phyloP scores from a whole-genome alignment of 768 basidiomycete species.

The Naganishia kalamii region DNA sequence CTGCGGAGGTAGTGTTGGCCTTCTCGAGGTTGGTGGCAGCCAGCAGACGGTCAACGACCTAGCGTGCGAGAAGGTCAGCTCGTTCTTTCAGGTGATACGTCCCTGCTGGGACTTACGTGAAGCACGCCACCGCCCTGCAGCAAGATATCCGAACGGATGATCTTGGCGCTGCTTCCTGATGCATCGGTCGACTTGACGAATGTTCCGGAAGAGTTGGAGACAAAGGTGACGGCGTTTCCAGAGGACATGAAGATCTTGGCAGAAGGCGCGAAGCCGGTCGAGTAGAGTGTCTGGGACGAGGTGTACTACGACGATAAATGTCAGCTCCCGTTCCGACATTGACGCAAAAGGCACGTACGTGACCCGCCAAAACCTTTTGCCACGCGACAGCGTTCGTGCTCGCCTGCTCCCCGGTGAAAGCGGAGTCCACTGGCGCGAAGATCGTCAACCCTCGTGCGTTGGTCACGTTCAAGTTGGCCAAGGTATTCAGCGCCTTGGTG shows the following conservation, averaged over 20 bases:
- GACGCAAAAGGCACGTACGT: constrained; percentile 3
- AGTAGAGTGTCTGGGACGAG: constrained; percentile 21
- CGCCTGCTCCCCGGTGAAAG: constrained; percentile 16
- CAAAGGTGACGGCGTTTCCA: constrained; percentile 16
- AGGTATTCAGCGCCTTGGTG: constrained; percentile 17
- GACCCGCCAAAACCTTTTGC: constrained; percentile 22
- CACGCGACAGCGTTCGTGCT: constrained; percentile 13
- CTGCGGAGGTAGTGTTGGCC: background rate
- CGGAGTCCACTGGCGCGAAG: constrained; percentile 23
- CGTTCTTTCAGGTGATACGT: background rate
- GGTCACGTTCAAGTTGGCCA: constrained; percentile 11
- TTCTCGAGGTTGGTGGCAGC: constrained; percentile 1
- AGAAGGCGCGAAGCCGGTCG: constrained; percentile 16
- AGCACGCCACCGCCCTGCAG: constrained; percentile 25
- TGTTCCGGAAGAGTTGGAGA: constrained; percentile 21
- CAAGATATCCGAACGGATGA: constrained; percentile 22
- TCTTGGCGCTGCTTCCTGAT: constrained; percentile 19
- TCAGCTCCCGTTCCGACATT: background rate
- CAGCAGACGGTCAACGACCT: constrained; percentile 19
- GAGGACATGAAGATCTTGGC: constrained; percentile 21
- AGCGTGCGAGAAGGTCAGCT: background rate
- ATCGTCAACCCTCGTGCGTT: constrained; percentile 20
- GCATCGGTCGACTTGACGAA: constrained; percentile 14
- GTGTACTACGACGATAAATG: constrained; percentile 18
- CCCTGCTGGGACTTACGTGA: constrained; percentile 14